Percentiles rank a stretch among this genome's conserved stretches.
Conservation (phyloP, 441 rosid species). For the Syzygium malaccense region DNA sequence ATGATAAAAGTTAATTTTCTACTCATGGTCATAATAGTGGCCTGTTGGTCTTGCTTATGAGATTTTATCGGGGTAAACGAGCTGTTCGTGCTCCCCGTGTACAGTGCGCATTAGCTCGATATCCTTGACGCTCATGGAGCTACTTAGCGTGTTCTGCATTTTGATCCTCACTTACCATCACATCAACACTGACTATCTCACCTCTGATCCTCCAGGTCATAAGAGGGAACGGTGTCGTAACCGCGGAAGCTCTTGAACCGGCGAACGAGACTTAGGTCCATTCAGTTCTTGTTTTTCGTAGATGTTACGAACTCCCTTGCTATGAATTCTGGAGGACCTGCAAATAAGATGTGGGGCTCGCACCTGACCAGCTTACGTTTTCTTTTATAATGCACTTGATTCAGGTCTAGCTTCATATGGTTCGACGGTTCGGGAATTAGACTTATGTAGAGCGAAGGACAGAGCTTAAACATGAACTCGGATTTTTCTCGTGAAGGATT, state of each 20-base stretch:
- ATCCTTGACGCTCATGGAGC: neutral
- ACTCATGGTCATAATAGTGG: neutral
- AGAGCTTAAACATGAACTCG: neutral
- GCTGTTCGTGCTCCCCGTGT: neutral
- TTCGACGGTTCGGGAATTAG: neutral
- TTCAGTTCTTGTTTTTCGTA: neutral
- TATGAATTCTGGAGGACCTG: neutral
- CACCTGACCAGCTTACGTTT: neutral
- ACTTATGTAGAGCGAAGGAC: neutral
- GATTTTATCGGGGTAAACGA: neutral
- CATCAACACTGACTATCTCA: neutral
- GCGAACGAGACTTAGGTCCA: neutral
- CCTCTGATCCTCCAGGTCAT: neutral
- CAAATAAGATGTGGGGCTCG: neutral
- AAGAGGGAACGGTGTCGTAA: neutral
- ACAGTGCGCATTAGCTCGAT: neutral
- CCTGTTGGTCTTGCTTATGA: neutral
- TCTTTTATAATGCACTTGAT: neutral
- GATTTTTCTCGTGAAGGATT: neutral
- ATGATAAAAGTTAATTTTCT: neutral
- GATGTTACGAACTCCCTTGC: neutral
- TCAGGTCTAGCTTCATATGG: neutral
- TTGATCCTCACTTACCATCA: neutral
- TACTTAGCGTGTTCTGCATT: neutral
- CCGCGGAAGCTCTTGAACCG: neutral